Evolutionary conservation across 257 asterid genomes (phyloP), one percentile per base, ranked within the genome.

Genomic region (Nicotiana obtusifolia): DNA sequence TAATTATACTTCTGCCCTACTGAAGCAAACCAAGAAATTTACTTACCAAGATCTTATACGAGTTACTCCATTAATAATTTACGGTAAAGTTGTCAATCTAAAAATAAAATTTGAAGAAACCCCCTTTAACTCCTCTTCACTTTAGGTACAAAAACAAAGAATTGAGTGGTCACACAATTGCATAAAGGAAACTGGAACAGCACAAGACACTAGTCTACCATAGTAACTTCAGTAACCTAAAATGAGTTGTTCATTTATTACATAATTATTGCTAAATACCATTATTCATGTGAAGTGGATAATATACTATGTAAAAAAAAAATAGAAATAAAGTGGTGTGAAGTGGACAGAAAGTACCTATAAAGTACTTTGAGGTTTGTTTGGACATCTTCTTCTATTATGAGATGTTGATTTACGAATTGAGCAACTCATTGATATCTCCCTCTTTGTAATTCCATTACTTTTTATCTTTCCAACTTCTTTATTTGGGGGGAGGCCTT

Each of bases 131-230:
- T 59, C 61, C 79, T 44, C 79, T 73, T 47, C 37, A 73, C 79
- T 64, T 80, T 80, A 52, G 10, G 56, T 57, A 44, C 73, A 59
- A 20, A 41, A 64, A 22, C n/a, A 44, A 17, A 64, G 77, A 80
- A 22, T 44, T 16, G 22, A 78, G 59, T 35, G 61, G 62, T 60
- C 86, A 80, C 67, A 79, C 47, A 57, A 60, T 83, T 7, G 71
- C 64, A 44, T 64, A 52, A 56, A 41, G 83, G 85, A 62, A 83
- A 64, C 80, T 41, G 28, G 65, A 76, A 57, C 76, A 77, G 4
- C 64, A 53, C 44, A 68, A 1, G 44, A 57, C 61, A 79, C 33
- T 66, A 73, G 37, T 73, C 14, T 47, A 73, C 61, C 0, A 16
- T 20, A 67, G 62, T 59, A 57, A 61, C n/a, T 77, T 57, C 31